These are phyloP conservation scores for Gossypium anomalum DNA, from an alignment of 345 rosid species.

Conservation along the genomic window DNA sequence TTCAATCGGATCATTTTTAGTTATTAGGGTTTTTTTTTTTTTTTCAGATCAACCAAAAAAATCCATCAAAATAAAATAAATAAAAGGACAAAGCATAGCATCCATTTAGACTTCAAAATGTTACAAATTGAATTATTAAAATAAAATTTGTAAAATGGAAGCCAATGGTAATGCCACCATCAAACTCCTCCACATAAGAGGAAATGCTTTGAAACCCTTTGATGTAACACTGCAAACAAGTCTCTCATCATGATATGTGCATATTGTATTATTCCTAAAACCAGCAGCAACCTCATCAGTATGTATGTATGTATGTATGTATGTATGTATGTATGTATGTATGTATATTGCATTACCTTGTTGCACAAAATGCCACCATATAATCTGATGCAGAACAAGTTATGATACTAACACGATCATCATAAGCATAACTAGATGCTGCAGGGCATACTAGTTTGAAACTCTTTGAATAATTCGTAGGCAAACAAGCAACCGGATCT, in stretches of 20 bases:
- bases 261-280: conserved; percentile 35
- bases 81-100: background rate
- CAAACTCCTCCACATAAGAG: conserved; percentile 23
- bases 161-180: conserved; percentile 21
- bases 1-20: too few relatives aligned
- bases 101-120: background rate
- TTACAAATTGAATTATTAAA: conserved; percentile 8
- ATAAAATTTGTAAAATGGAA: conserved; percentile 12
- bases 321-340: too few relatives aligned
- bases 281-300: background rate
- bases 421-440: conserved; percentile 58
- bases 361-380: conserved; percentile 30
- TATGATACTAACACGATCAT: conserved; percentile 40
- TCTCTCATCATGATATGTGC: conserved; percentile 31
- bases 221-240: conserved; percentile 29
- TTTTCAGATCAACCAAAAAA: background rate
- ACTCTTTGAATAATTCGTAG: conserved; percentile 49
- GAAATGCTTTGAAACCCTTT: conserved; percentile 14
- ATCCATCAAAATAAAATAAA: background rate
- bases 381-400: conserved; percentile 50
- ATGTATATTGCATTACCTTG: conserved; percentile 31
- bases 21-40: too few relatives aligned
- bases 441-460: conserved; percentile 61
- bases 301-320: too few relatives aligned
- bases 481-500: conserved; percentile 32